Conservation (phyloP, 2,329 filamentous ascomycete genomes). For the Fonsecaea erecta region DNA sequence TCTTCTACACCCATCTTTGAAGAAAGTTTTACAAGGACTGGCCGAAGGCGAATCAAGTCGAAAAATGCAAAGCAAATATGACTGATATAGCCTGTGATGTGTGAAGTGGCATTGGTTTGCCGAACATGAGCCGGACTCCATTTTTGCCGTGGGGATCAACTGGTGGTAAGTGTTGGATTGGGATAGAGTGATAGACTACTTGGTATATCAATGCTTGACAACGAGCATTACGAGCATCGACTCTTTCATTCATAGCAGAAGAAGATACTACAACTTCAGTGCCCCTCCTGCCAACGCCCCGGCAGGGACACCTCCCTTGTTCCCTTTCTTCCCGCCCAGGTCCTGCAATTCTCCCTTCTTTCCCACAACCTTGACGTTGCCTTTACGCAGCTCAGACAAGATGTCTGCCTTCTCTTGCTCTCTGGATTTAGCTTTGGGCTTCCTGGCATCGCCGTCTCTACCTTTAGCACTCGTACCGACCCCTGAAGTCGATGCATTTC, state of each 20-base stretch:
- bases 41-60: neutral
- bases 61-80: neutral
- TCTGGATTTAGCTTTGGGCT: conserved; percentile 40
- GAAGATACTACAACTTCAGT: conserved; percentile 18
- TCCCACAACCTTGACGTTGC: conserved; percentile 88
- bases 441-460: conserved; percentile 33
- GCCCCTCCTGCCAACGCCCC: conserved; percentile 10
- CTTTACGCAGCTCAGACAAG: conserved; percentile 74
- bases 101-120: neutral
- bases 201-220: neutral
- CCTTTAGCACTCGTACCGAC: conserved; percentile 40
- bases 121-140: conserved; percentile 9
- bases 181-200: neutral
- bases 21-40: neutral
- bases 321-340: conserved; percentile 78
- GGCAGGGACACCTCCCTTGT: conserved; percentile 34
- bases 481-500: conserved; percentile 51
- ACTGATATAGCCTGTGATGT: neutral
- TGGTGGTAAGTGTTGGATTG: no score
- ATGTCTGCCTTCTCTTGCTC: conserved; percentile 58
- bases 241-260: neutral
- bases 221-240: neutral
- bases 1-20: conserved; percentile 69
- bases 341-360: conserved; percentile 85
- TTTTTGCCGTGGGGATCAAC: neutral